phyloP scores from a whole-genome alignment of 257 asterid genomes.

The Knoxia roxburghii region DNA sequence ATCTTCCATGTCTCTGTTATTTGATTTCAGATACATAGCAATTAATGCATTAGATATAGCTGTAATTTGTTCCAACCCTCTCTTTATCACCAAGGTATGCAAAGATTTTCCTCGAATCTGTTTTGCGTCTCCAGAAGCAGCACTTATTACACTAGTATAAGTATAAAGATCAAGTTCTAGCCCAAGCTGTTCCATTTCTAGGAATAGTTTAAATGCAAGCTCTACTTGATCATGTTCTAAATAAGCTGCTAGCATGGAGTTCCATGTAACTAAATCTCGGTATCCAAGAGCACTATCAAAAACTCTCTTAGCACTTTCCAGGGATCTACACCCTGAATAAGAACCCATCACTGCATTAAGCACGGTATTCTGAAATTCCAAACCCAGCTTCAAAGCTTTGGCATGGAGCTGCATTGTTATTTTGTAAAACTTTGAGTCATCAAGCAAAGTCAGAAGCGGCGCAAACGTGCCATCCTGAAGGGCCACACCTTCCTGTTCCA shows the following conservation, averaged over 20 bases:
- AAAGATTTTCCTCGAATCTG: slow-evolving; percentile 47
- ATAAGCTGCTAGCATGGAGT: slow-evolving; percentile 75
- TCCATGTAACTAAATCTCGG: slow-evolving; percentile 75
- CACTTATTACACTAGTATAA: slow-evolving; percentile 54
- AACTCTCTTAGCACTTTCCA: slow-evolving; percentile 44
- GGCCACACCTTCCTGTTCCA: slow-evolving; percentile 53
- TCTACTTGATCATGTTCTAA: slow-evolving; percentile 36
- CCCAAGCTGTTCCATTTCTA: slow-evolving; percentile 50
- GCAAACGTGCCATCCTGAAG: slow-evolving; percentile 78
- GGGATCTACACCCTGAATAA: slow-evolving; percentile 57
- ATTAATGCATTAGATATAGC: slow-evolving; percentile 58
- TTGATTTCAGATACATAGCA: slow-evolving; percentile 58
- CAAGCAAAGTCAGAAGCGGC: slow-evolving; percentile 63
- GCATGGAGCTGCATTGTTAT: slow-evolving; percentile 63
- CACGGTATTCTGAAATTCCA: slow-evolving; percentile 52
- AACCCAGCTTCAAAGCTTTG: slow-evolving; percentile 56
- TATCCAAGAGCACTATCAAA: slow-evolving; percentile 43
- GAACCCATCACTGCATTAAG: slow-evolving; percentile 65
- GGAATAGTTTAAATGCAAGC: slow-evolving; percentile 50
- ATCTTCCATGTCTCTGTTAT: slow-evolving; percentile 39
- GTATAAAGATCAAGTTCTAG: slow-evolving; percentile 61
- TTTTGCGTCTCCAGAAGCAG: slow-evolving; percentile 36
- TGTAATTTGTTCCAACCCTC: slow-evolving; percentile 57
- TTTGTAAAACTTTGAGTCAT: slow-evolving; percentile 29
- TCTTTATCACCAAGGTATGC: slow-evolving; percentile 64